Evolutionary conservation across 192 early-diverging fungal species (phyloP).

Genomic region (Linnemannia schmuckeri): DNA sequence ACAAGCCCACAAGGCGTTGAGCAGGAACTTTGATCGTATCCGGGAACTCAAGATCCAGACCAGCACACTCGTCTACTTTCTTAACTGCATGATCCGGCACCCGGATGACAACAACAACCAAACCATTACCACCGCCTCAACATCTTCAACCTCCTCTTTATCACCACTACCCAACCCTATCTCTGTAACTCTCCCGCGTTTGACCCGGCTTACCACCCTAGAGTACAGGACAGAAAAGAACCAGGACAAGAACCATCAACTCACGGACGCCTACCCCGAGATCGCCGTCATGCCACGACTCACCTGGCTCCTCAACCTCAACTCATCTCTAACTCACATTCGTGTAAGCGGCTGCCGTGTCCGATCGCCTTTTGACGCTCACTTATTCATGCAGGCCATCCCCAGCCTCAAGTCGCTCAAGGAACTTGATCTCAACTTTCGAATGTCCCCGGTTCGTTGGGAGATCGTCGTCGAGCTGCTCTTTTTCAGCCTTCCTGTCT

Average conservation of each 20-base stretch:
- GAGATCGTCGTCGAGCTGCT: not conserved
- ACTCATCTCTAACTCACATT: not conserved
- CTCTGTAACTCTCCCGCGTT: not conserved
- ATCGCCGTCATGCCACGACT: not conserved
- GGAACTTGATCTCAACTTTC: not conserved
- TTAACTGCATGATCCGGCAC: conserved; percentile 5
- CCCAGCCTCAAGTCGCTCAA: not conserved
- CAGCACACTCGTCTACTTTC: not conserved
- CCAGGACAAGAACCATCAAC: not conserved
- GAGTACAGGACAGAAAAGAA: not conserved
- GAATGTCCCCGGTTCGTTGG: not conserved
- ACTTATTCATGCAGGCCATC: not conserved
- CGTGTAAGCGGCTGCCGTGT: not conserved
- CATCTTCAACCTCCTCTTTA: not conserved
- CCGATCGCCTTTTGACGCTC: not conserved
- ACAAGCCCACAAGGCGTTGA: not conserved
- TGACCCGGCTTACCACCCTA: not conserved
- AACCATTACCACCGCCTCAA: not conserved
- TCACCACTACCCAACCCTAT: not conserved
- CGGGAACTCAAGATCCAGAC: not conserved
- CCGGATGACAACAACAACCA: not conserved
- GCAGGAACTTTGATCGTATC: not conserved
- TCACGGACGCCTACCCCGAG: not conserved
- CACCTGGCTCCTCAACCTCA: not conserved
- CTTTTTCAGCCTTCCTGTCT: not conserved